phyloP scores from a whole-genome alignment of 2,329 filamentous ascomycete species.

The Cordyceps fumosorosea region DNA sequence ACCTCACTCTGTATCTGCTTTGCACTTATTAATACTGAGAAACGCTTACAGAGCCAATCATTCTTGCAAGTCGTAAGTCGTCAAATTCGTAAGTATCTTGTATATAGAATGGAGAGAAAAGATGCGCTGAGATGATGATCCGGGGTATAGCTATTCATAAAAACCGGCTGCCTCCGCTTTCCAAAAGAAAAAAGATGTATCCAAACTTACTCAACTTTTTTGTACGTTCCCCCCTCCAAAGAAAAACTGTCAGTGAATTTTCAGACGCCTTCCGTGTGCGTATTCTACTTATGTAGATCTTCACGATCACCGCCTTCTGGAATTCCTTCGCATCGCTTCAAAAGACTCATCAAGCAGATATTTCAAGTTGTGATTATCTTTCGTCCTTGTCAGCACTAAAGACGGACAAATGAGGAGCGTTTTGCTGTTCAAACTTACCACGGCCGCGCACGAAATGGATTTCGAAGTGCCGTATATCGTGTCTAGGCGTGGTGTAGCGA shows the following conservation, averaged over 20 bases:
- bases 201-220: background rate
- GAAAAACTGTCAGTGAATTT: too few relatives aligned
- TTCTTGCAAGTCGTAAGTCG: background rate
- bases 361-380: slow-evolving; percentile 2
- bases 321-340: background rate
- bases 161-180: background rate
- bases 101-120: background rate
- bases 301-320: too few relatives aligned
- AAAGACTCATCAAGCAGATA: background rate
- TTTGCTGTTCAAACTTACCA: background rate
- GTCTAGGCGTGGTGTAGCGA: background rate
- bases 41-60: background rate
- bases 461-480: background rate
- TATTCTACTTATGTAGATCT: background rate
- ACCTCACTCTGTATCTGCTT: background rate
- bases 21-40: background rate
- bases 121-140: background rate
- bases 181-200: background rate
- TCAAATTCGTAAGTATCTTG: background rate
- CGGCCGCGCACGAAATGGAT: background rate
- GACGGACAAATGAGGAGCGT: background rate
- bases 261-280: background rate
- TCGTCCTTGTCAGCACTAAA: background rate
- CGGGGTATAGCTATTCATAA: slow-evolving; percentile 2
- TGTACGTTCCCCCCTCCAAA: background rate